A percentile compares a stretch with the other conserved stretches of the same genome.
phyloP scores from a whole-genome alignment of 768 basidiomycete genomes.

The Mycena indigotica region DNA sequence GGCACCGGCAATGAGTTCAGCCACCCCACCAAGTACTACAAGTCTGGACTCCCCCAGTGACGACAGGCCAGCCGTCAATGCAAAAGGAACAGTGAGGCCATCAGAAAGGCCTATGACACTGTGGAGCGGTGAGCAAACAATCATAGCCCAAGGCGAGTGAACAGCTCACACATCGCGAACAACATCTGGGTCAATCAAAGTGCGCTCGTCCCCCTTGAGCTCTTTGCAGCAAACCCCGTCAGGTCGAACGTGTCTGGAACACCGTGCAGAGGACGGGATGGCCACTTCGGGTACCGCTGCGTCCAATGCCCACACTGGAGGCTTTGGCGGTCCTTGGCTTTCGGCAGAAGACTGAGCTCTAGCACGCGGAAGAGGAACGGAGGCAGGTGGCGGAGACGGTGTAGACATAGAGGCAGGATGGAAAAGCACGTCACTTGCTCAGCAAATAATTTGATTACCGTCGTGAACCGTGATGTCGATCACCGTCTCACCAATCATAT shows the following conservation, averaged over 20 bases:
- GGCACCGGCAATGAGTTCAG: constrained; percentile 94
- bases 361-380: constrained; percentile 7
- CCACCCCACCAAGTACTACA: constrained; percentile 93
- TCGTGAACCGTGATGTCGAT: not conserved
- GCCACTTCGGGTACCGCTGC: constrained; percentile 37
- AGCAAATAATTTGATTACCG: not conserved
- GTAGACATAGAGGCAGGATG: constrained; percentile 19
- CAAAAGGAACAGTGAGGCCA: constrained; percentile 90
- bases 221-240: constrained; percentile 88
- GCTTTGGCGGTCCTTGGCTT: too few species aligned
- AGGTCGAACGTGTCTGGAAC: constrained; percentile 52
- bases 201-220: constrained; percentile 80
- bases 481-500: not conserved
- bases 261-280: constrained; percentile 57
- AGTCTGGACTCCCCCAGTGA: constrained; percentile 86
- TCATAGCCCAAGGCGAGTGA: not conserved
- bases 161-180: constrained; percentile 79
- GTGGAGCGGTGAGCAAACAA: constrained; percentile 7
- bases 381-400: not conserved
- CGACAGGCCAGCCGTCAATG: constrained; percentile 85
- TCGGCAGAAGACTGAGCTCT: constrained; percentile 22
- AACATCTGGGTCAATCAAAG: constrained; percentile 82
- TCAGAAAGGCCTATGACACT: constrained; percentile 91
- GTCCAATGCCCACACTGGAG: constrained; percentile 70
- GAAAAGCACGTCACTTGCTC: constrained; percentile 4